A percentile compares a stretch with the other conserved stretches of the same genome.
Evolutionary conservation across 257 asterid species (phyloP).

Genomic region (Nicotiana noctiflora): DNA sequence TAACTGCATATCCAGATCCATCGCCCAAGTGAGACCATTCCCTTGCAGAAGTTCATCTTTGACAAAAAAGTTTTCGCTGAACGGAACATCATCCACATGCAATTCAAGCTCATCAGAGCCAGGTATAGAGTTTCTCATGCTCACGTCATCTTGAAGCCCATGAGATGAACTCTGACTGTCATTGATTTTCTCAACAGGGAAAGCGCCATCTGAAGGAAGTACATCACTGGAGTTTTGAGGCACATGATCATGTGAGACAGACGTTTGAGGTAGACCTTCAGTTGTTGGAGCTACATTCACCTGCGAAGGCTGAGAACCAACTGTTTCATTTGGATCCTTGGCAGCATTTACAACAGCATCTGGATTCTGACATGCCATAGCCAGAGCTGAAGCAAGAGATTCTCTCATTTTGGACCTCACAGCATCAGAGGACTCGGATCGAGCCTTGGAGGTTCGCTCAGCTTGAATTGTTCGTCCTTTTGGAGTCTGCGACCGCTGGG

Average conservation of each 20-base stretch:
- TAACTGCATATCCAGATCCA: constrained; percentile 57
- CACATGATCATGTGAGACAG: constrained; percentile 15
- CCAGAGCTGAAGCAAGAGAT: constrained; percentile 67
- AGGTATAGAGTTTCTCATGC: constrained; percentile 28
- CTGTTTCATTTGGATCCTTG: constrained; percentile 23
- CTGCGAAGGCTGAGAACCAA: constrained; percentile 27
- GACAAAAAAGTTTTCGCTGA: constrained; percentile 64
- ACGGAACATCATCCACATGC: constrained; percentile 62
- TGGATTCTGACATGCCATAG: constrained; percentile 40
- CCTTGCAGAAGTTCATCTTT: constrained; percentile 98
- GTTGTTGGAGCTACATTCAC: constrained; percentile 11
- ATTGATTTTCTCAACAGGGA: constrained; percentile 19
- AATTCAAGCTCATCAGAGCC: constrained; percentile 43
- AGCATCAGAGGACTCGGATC: constrained; percentile 51
- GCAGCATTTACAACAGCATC: constrained; percentile 29
- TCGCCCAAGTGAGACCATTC: constrained; percentile 97
- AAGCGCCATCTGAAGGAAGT: constrained; percentile 20
- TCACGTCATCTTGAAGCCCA: constrained; percentile 34
- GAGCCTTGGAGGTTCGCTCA: constrained; percentile 48
- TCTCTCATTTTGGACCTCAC: constrained; percentile 96
- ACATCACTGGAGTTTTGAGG: constrained; percentile 14
- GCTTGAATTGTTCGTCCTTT: constrained; percentile 46
- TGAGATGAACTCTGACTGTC: constrained; percentile 31
- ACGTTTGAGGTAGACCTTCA: constrained; percentile 5
- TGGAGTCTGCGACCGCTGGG: constrained; percentile 55